Evolutionary conservation across 2,329 filamentous ascomycete genomes (phyloP).

Genomic region (Fusarium temperatum): DNA sequence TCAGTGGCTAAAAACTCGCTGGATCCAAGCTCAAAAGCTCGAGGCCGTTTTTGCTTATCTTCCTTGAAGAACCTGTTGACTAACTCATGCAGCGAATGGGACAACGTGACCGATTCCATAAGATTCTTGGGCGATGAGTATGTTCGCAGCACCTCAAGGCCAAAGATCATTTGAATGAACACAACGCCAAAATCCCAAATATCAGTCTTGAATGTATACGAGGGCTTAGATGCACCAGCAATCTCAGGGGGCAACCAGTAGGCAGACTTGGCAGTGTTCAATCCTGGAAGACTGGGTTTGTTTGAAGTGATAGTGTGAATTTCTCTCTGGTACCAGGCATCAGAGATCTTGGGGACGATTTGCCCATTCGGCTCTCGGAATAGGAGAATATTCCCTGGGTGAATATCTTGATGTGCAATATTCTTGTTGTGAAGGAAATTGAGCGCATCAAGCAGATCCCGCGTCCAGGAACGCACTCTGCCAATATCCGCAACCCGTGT

Average conservation of each 20-base stretch:
- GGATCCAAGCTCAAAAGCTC: constrained; percentile 77
- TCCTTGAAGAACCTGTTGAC: constrained; percentile 84
- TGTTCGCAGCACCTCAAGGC: constrained; percentile 76
- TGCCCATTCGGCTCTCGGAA: constrained; percentile 75
- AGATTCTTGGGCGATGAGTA: constrained; percentile 82
- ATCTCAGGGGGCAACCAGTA: constrained; percentile 88
- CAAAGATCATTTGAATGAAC: constrained; percentile 94
- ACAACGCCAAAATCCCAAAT: constrained; percentile 95
- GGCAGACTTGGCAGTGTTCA: constrained; percentile 74
- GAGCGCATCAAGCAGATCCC: constrained; percentile 87
- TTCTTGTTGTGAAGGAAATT: constrained; percentile 88
- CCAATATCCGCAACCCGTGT: constrained; percentile 74
- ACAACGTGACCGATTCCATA: constrained; percentile 76
- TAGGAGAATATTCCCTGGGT: constrained; percentile 81
- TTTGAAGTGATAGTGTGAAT: constrained; percentile 68
- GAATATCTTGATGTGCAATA: constrained; percentile 84
- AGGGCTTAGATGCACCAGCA: constrained; percentile 65
- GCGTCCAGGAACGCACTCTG: constrained; percentile 88
- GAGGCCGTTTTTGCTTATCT: constrained; percentile 83
- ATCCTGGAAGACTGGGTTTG: constrained; percentile 62
- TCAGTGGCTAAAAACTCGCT: constrained; percentile 74
- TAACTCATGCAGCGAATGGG: constrained; percentile 80
- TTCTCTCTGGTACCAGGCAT: constrained; percentile 75
- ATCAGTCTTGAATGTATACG: constrained; percentile 82
- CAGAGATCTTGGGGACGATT: constrained; percentile 77